A percentile compares a stretch with the other conserved stretches of the same genome.
These are phyloP conservation scores for Coniochaeta sp. DNA, from an alignment of 2,329 filamentous ascomycete genomes.

Conservation along the genomic window DNA sequence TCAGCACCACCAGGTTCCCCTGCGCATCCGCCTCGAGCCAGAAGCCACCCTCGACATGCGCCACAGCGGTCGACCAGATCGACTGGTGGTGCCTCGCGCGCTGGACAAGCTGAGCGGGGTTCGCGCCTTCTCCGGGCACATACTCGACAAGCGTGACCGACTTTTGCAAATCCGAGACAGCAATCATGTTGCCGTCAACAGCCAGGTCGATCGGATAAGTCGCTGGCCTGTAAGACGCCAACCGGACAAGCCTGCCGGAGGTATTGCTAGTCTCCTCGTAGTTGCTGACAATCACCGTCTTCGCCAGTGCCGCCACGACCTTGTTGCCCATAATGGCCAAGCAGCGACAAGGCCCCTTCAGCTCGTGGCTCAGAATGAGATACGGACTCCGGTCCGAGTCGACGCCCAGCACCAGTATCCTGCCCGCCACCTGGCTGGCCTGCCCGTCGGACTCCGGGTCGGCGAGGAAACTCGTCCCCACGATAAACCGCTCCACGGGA, in stretches of 20 bases:
- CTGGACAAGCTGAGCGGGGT: slow-evolving; percentile 62
- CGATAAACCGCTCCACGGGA: slow-evolving; percentile 71
- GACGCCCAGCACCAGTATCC: slow-evolving; percentile 80
- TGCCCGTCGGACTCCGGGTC: slow-evolving; percentile 46
- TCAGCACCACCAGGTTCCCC: slow-evolving; percentile 79
- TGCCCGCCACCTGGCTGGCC: slow-evolving; percentile 51
- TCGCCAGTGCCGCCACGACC: slow-evolving; percentile 82
- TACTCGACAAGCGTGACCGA: slow-evolving; percentile 76
- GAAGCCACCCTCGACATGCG: slow-evolving; percentile 62
- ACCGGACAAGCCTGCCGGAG: slow-evolving; percentile 55
- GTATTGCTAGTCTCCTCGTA: slow-evolving; percentile 50
- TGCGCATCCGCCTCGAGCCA: slow-evolving; percentile 83
- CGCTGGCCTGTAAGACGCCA: slow-evolving; percentile 71
- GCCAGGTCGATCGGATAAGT: slow-evolving; percentile 79
- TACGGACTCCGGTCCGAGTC: slow-evolving; percentile 68
- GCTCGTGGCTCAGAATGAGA: slow-evolving; percentile 58
- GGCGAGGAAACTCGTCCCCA: slow-evolving; percentile 75
- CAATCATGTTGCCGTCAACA: slow-evolving; percentile 67
- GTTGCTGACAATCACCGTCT: slow-evolving; percentile 63
- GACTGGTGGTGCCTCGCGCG: slow-evolving; percentile 74
- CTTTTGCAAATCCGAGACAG: slow-evolving; percentile 90
- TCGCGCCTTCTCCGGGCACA: slow-evolving; percentile 47
- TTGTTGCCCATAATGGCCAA: slow-evolving; percentile 67
- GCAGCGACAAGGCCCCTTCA: slow-evolving; percentile 76
- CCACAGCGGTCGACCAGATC: slow-evolving; percentile 74